A percentile compares a stretch with the other conserved stretches of the same genome.
These are phyloP conservation scores for Phoenix dactylifera DNA, from an alignment of 176 grass and related monocot genomes.

Conservation along the genomic window DNA sequence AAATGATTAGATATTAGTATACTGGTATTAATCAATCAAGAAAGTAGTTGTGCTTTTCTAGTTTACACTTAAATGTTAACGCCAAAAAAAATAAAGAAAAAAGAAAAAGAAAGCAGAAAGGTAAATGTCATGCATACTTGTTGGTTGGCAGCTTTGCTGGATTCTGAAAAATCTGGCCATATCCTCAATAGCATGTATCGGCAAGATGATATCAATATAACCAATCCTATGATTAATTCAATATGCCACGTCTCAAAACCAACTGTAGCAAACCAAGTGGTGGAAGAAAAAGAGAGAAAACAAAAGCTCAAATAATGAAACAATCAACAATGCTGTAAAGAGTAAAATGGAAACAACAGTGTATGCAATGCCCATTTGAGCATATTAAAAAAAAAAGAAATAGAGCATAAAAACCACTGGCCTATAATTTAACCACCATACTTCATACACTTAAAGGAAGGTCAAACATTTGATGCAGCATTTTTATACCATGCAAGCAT, in stretches of 20 bases:
- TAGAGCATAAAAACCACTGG: no score
- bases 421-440: no score
- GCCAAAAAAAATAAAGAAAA: not conserved
- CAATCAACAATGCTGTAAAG: not conserved
- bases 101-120: not conserved
- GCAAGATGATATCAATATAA: conserved; percentile 55
- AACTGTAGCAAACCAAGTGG: conserved; percentile 35
- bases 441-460: no score
- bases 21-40: no score
- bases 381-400: not conserved
- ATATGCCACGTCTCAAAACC: conserved; percentile 80
- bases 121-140: conserved; percentile 33
- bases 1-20: no score
- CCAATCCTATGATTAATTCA: conserved; percentile 50
- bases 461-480: no score
- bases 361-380: not conserved
- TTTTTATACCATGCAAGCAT: no score
- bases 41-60: no score
- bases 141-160: conserved; percentile 73
- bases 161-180: conserved; percentile 83
- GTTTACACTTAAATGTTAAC: no score
- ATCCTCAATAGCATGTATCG: conserved; percentile 57
- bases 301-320: not conserved
- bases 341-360: not conserved
- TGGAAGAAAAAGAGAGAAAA: not conserved